Base-by-base conservation (phyloP, 768 basidiomycete species). In the Porphyrellus cyaneotinctus region DNA sequence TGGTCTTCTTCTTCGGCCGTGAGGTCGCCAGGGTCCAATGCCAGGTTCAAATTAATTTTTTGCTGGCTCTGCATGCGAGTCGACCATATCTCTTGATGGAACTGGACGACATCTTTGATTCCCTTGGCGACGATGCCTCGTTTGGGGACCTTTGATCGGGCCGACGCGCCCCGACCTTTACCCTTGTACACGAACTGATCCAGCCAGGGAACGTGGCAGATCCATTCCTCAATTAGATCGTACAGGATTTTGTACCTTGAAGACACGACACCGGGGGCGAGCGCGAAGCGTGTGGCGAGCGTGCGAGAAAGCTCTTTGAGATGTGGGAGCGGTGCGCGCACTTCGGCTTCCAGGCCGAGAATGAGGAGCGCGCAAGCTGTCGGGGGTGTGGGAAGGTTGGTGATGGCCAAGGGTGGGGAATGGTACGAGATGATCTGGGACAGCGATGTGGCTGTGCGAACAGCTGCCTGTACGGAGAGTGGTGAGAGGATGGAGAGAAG, bases 131-230 rank as follows among this genome's bases (percentile, higher is more conserved):
- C 82, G 44, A 87, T 68, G 32, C 74, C 65, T n/a, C 87, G 77
- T 64, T 83, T 85, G 12, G 85, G 70, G 37, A 80, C 70, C 61
- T 82, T 85, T 15, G 84, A 78, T 12, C 83, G 76, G 0, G 84
- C 80, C 41, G 71, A 68, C 22, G 64, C 43, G 36, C 63, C 58
- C 23, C 56, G 63, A 41, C 62, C 64, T 43, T 65, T 68, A 31
- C 53, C 57, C 70, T 77, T 67, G 58, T 53, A 58, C 12, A 73
- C 67, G 54, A 83, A 83, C 42, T 80, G 77, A 55, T 82, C 77
- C 12, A 90, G 72, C 90, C 89, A 92, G 6, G 87, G 86, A 4
- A 91, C 74, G n/a, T 79, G 77, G 44, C 77, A 72, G 24, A 83
- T 78, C 76, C 81, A 82, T 50, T 75, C 70, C 32, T 77, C 77